Evolutionary conservation across 2,329 filamentous ascomycete species (phyloP).

Genomic region (Sporothrix pseudoabietina): DNA sequence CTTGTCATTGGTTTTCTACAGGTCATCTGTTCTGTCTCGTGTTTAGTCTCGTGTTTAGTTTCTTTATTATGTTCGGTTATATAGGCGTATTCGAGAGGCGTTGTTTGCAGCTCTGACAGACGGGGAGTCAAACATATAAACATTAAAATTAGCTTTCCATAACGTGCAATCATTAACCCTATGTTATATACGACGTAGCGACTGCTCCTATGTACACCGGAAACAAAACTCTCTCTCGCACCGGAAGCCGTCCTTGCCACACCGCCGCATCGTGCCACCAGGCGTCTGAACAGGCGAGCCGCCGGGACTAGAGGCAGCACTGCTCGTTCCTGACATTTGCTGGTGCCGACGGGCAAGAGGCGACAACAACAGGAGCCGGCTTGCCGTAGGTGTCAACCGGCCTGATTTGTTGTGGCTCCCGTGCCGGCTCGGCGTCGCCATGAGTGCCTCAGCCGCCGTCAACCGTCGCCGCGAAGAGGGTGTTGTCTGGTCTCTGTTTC

Average conservation of each 20-base stretch:
- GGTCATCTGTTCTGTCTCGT: not conserved
- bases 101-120: not conserved
- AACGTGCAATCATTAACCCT: not conserved
- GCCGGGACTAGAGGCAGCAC: constrained; percentile 33
- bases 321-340: not conserved
- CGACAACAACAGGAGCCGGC: constrained; percentile 17
- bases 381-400: not conserved
- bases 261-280: constrained; percentile 53
- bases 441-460: constrained; percentile 1
- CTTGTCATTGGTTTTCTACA: not conserved
- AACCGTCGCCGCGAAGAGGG: constrained; percentile 1
- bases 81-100: constrained; percentile 22
- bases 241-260: constrained; percentile 58
- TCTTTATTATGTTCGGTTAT: constrained; percentile 3
- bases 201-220: constrained; percentile 44
- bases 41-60: not conserved
- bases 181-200: no score
- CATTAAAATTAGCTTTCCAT: not conserved
- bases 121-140: constrained; percentile 8
- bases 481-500: not conserved
- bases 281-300: constrained; percentile 49
- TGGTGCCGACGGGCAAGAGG: constrained; percentile 24
- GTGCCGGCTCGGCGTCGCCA: constrained; percentile 41
- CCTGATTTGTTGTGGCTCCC: constrained; percentile 20
- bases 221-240: constrained; percentile 65